Percentiles rank a stretch among this genome's conserved stretches.
Conservation (phyloP, 805 yeast genomes). For the Nadsonia fulvescens region DNA sequence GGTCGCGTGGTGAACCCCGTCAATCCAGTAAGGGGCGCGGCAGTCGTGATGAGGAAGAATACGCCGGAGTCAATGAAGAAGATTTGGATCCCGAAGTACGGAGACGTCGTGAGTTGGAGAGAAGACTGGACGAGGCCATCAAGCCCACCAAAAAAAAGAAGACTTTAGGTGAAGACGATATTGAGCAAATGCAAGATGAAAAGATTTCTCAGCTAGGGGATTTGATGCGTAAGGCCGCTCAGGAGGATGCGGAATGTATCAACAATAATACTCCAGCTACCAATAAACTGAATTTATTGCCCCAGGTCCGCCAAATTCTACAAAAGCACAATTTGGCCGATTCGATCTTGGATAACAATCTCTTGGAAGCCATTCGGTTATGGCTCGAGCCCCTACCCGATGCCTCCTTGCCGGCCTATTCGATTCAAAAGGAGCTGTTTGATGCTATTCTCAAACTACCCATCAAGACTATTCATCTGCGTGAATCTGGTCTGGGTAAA, state of each 20-base stretch:
- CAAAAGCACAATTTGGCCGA: constrained; percentile 76
- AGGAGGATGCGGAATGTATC: constrained; percentile 32
- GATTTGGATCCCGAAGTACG: constrained; percentile 22
- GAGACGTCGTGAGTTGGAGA: constrained; percentile 65
- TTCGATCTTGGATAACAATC: constrained; percentile 81
- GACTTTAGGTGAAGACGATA: constrained; percentile 73
- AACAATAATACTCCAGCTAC: constrained; percentile 52
- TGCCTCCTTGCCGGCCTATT: constrained; percentile 93
- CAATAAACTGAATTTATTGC: constrained; percentile 60
- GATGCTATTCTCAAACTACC: constrained; percentile 61
- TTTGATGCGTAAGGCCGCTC: constrained; percentile 65
- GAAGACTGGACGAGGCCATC: constrained; percentile 57
- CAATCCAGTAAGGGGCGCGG: constrained; percentile 1
- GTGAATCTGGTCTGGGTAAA: constrained; percentile 89
- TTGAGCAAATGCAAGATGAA: constrained; percentile 92
- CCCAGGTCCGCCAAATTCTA: constrained; percentile 58
- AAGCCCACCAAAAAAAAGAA: constrained; percentile 41
- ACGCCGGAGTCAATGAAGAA: constrained; percentile 11
- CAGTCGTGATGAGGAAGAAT: constrained; percentile 10
- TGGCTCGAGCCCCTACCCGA: constrained; percentile 99
- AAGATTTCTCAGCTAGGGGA: constrained; percentile 64
- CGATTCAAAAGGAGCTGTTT: constrained; percentile 79
- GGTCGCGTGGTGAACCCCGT: no score
- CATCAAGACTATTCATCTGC: constrained; percentile 84
- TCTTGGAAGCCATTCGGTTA: constrained; percentile 80